Base-by-base conservation (phyloP, 2,329 filamentous ascomycete genomes). In the Fusarium begoniae region DNA sequence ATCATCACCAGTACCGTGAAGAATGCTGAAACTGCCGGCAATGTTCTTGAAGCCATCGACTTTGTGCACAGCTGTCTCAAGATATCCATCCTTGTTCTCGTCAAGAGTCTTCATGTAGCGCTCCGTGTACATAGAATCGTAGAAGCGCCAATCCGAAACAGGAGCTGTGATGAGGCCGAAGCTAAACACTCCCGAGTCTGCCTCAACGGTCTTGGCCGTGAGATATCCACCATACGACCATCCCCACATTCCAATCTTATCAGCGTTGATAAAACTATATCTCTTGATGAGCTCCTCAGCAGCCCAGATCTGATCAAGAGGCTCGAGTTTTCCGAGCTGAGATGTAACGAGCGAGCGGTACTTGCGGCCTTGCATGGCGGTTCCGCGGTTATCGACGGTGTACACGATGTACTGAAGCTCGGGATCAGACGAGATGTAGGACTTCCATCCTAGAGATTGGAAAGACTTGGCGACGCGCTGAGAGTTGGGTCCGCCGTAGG, bases 111-210 rank as follows among this genome's bases (percentile, higher is more conserved):
- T 92, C 91, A 93, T 93, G 82, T 92, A 93, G 17, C 91, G 87
- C 80, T 93, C 91, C 0, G 91, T 92, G 79, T 93, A 93, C 84
- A 93, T 89, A 63, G 86, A 88, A 80, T 93, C 91, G 80, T 93
- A 93, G 82, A 93, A 90, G 4, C 90, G 87, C 90, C 90, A 93
- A 81, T 93, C 91, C 5, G 85, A 86, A 1, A 93, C 90, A 0
- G 91, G 91, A 0, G 91, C 91, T 0, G 90, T 90, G 74, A 91
- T 90, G 15, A 93, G 80, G 1, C 87, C 91, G 13, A 91, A 86
- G 0, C 89, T 87, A 79, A 93, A 92, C 22, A 87, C 87, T 3
- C 87, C 88, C 24, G 88, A 88, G 79, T 90, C 84, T 0, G 85
- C 83, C 77, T 93, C 91, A 13, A 93, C 83, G 0, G 92, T 90